Conservation (phyloP, 2,329 filamentous ascomycete genomes). For the Claviceps spartinae region DNA sequence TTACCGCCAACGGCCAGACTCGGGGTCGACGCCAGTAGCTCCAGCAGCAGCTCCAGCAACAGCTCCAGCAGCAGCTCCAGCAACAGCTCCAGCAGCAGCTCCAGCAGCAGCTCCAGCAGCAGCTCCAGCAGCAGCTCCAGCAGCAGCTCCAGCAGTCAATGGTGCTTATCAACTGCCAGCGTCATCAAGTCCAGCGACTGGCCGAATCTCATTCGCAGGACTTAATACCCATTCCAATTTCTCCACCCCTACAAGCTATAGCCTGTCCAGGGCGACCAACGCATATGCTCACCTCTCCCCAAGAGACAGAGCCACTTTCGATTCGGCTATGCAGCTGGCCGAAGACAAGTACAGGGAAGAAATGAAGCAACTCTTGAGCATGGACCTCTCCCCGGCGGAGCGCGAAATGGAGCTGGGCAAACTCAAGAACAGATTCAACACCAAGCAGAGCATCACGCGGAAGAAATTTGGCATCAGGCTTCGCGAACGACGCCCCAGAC, state of each 20-base stretch:
- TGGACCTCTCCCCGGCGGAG: slow-evolving; percentile 19
- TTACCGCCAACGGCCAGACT: background rate
- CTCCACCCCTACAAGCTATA: background rate
- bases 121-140: too few relatives aligned
- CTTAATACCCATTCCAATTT: background rate
- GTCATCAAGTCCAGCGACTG: background rate
- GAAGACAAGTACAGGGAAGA: slow-evolving; percentile 25
- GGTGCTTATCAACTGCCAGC: background rate
- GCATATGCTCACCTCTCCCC: slow-evolving; percentile 32
- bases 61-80: too few relatives aligned
- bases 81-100: too few relatives aligned
- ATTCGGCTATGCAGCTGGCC: slow-evolving; percentile 16
- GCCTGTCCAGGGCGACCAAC: slow-evolving; percentile 10
- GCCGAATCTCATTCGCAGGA: background rate
- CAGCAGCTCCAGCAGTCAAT: background rate
- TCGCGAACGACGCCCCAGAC: slow-evolving; percentile 32
- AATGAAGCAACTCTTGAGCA: slow-evolving; percentile 27
- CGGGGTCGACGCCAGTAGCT: background rate
- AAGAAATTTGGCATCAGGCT: slow-evolving; percentile 45
- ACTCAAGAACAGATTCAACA: slow-evolving; percentile 39
- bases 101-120: too few relatives aligned
- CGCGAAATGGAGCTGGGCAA: slow-evolving; percentile 23
- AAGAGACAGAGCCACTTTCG: slow-evolving; percentile 12
- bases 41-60: too few relatives aligned
- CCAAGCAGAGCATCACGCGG: slow-evolving; percentile 41